These are phyloP conservation scores for Aspergillus heteromorphus DNA, from an alignment of 495 filamentous ascomycete genomes.

Conservation along the genomic window DNA sequence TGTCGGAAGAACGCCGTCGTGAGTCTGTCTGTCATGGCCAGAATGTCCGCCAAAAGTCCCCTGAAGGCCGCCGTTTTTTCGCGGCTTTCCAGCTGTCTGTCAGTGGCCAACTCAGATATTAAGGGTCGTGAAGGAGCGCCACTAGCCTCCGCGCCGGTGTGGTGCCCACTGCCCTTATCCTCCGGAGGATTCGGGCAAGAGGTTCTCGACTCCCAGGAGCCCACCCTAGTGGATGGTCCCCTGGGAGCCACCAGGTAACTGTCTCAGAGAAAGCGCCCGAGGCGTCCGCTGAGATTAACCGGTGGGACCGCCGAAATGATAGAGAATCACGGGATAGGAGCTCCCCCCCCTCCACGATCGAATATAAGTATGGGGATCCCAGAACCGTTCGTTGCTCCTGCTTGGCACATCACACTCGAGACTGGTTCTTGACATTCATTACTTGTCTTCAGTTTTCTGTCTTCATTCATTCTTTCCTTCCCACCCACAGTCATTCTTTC, in stretches of 20 bases:
- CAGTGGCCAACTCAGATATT: too few relatives aligned
- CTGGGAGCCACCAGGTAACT: background rate
- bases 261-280: conserved; percentile 1
- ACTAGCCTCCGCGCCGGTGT: conserved; percentile 1
- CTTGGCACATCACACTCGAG: conserved; percentile 1
- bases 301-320: background rate
- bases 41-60: too few relatives aligned
- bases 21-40: too few relatives aligned
- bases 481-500: background rate
- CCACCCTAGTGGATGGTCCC: background rate
- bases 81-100: too few relatives aligned
- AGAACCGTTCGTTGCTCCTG: background rate
- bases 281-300: background rate
- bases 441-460: background rate
- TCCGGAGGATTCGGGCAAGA: background rate
- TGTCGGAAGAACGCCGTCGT: background rate
- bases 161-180: background rate
- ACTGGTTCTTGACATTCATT: conserved; percentile 4
- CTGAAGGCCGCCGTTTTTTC: too few relatives aligned
- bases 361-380: background rate
- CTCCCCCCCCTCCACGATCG: background rate
- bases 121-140: background rate
- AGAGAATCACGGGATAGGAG: background rate
- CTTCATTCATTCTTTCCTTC: background rate
- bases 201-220: background rate